These are phyloP conservation scores for Persicaria maculosa DNA, from an alignment of 148 eudicot species.

Conservation along the genomic window DNA sequence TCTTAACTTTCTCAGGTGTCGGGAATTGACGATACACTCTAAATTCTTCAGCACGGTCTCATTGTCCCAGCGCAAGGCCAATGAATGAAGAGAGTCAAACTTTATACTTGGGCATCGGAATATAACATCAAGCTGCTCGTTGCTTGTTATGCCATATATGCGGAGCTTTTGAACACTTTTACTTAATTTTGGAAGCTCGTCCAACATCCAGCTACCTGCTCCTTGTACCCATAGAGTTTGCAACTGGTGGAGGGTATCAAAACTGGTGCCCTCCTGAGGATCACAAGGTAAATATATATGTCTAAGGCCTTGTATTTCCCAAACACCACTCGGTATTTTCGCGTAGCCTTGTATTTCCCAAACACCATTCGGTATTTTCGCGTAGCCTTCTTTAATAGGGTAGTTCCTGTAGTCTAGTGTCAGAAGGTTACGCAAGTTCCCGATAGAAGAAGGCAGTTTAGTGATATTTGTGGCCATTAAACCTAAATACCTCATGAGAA, in stretches of 20 bases:
- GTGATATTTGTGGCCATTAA: neutral
- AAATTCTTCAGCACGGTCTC: too few species aligned
- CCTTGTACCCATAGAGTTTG: conserved; percentile 19
- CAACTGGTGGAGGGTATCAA: conserved; percentile 12
- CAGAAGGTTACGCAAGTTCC: neutral
- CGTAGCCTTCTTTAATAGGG: conserved; percentile 3
- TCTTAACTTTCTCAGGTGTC: conserved; percentile 13
- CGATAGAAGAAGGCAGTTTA: too few species aligned
- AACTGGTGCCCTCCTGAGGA: neutral
- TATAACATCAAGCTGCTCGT: conserved; percentile 16
- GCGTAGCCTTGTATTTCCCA: neutral
- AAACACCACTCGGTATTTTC: conserved; percentile 3
- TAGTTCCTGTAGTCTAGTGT: conserved; percentile 26
- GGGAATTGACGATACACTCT: too few species aligned
- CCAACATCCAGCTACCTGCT: conserved; percentile 23
- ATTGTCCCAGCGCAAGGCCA: conserved; percentile 23
- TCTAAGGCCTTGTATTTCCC: too few species aligned
- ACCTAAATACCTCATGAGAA: conserved; percentile 26
- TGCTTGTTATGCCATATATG: conserved; percentile 21
- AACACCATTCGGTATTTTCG: conserved; percentile 6
- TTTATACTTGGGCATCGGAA: conserved; percentile 13
- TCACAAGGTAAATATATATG: too few species aligned
- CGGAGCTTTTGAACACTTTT: conserved; percentile 7
- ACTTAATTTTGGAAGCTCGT: too few species aligned
- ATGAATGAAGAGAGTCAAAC: neutral